A percentile compares a stretch with the other conserved stretches of the same genome.
Conservation (phyloP, 1,139 yeast species). For the Suhomyces yuchorum region DNA sequence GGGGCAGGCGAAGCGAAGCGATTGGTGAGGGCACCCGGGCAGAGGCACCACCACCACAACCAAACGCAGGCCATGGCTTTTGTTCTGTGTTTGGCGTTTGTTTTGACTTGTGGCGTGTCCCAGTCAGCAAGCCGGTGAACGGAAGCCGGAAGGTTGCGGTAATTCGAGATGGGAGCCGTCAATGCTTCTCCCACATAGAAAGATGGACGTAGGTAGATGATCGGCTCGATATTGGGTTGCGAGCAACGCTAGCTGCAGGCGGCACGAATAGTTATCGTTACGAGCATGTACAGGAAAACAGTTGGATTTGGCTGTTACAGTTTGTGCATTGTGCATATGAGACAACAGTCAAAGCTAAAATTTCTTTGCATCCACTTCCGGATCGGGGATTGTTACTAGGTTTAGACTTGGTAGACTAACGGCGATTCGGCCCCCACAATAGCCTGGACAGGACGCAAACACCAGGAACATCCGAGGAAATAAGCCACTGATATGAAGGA, state of each 20-base stretch:
- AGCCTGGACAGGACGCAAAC: not conserved
- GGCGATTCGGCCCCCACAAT: slow-evolving; percentile 4
- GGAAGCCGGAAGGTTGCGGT: too few species aligned
- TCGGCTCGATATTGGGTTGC: not conserved
- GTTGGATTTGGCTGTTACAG: not conserved
- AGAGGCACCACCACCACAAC: too few species aligned
- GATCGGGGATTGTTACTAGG: slow-evolving; percentile 9
- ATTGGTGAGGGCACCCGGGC: too few species aligned
- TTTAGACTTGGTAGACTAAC: slow-evolving; percentile 4
- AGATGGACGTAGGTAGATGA: not conserved
- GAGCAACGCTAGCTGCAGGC: not conserved
- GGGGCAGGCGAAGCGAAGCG: too few species aligned
- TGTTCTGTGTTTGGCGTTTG: too few species aligned
- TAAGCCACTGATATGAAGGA: slow-evolving; percentile 1
- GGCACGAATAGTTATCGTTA: slow-evolving; percentile 4
- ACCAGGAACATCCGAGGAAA: not conserved
- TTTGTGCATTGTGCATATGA: slow-evolving; percentile 9
- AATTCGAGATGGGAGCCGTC: too few species aligned
- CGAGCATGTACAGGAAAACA: slow-evolving; percentile 8
- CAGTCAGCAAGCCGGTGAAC: too few species aligned
- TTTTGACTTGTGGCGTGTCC: too few species aligned
- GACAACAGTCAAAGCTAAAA: slow-evolving; percentile 8
- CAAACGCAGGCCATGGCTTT: too few species aligned
- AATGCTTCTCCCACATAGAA: slow-evolving; percentile 2
- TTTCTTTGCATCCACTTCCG: slow-evolving; percentile 10